Base-by-base conservation (phyloP, 2,329 filamentous ascomycete genomes). In the Penicillium sp. region DNA sequence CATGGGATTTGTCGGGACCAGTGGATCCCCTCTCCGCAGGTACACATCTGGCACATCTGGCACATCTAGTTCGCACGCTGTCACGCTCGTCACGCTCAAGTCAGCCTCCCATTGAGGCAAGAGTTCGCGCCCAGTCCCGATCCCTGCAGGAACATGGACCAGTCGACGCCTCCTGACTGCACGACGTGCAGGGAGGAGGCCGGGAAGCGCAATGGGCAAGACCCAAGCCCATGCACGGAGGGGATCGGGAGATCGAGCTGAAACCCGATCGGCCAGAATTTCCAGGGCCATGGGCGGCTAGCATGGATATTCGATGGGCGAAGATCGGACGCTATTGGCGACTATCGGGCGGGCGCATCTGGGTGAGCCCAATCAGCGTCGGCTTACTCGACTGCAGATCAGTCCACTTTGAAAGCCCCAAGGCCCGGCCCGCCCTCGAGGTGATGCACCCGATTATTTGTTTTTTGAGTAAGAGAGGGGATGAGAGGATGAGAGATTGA, bases 361-460 rank as follows among this genome's bases (percentile, higher is more conserved):
- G 48, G 46, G 7, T 4, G 8, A 31, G 39, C 46, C 44, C 57
- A 62, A 54, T 59, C 46, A 54, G 42, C 27, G 18, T 28, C 36
- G 46, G 49, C 54, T 57, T 44, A 55, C 57, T 58, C 53, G 53
- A 60, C 55, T 56, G 58, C 58, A 61, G 56, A 61, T 61, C 56
- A 54, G 59, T 53, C 59, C 59, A 57, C 54, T 56, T 61, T 44
- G 51, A 46, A 61, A 58, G 54, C 51, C 56, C 53, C 40, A 62
- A 62, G 61, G 61, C 54, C 61, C 61, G 61, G 60, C 51, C 61
- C 61, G 61, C 54, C 61, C 57, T 62, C 60, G 60, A 62, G 60
- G 56, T 42, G 36, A 50, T 48, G 51, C 54, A 51, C 47, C 43
- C 30, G 33, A 11, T 22, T 25, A 30, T 41, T 49, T 45, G 24